phyloP scores from a whole-genome alignment of 2,329 filamentous ascomycete species.

The Hortaea sp. region DNA sequence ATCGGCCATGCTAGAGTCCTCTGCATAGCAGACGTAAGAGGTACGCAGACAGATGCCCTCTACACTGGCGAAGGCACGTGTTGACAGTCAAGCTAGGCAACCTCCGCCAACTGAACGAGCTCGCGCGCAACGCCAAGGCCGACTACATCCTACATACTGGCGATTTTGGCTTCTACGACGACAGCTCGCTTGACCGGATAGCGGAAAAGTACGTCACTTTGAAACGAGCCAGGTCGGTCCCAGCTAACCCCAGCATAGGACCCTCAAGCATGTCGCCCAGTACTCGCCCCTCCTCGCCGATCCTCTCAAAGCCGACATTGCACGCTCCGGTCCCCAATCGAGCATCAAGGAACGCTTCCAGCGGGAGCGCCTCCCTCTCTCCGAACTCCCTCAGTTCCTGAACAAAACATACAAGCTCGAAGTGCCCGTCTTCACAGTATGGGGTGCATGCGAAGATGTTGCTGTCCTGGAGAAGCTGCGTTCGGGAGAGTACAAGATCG shows the following conservation, averaged over 20 bases:
- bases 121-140: conserved; percentile 86
- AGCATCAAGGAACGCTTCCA: conserved; percentile 75
- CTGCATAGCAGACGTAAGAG: conserved; percentile 44
- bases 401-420: conserved; percentile 84
- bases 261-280: conserved; percentile 94
- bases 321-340: conserved; percentile 55
- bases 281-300: conserved; percentile 92
- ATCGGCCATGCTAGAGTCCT: conserved; percentile 39
- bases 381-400: conserved; percentile 81
- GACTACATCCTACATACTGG: conserved; percentile 98
- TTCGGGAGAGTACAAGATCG: conserved; percentile 94
- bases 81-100: conserved; percentile 55
- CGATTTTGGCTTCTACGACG: conserved; percentile 98
- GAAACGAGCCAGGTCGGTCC: too few relatives aligned
- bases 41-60: conserved; percentile 20
- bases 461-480: conserved; percentile 94
- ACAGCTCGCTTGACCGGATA: conserved; percentile 89
- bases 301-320: conserved; percentile 55
- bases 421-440: conserved; percentile 95
- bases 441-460: conserved; percentile 98
- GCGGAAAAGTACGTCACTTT: conserved; percentile 73
- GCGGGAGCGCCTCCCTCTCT: conserved; percentile 75
- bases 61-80: background rate
- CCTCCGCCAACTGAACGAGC: conserved; percentile 86
- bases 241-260: conserved; percentile 43